A percentile compares a stretch with the other conserved stretches of the same genome.
Evolutionary conservation across 2,329 filamentous ascomycete genomes (phyloP).

Genomic region (Cytospora piceicola): DNA sequence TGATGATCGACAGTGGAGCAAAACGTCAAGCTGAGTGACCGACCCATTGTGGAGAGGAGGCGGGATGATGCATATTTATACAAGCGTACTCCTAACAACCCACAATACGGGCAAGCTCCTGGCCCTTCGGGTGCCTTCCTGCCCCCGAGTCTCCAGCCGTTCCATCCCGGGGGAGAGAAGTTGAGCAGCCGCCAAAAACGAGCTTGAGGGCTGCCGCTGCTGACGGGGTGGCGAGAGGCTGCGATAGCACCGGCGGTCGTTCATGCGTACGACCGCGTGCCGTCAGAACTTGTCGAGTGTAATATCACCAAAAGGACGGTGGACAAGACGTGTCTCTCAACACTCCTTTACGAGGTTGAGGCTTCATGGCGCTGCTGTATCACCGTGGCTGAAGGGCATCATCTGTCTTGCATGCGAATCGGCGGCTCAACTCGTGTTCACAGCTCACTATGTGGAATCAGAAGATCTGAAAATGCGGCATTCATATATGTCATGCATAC

Average conservation of each 20-base stretch:
- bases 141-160: conserved; percentile 7
- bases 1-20: conserved; percentile 19
- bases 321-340: not conserved
- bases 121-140: not conserved
- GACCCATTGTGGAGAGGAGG: conserved; percentile 16
- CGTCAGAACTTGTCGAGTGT: not conserved
- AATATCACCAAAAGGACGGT: not conserved
- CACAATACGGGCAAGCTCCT: conserved; percentile 11
- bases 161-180: not conserved
- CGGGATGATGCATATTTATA: conserved; percentile 18
- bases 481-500: not conserved
- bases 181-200: conserved; percentile 1
- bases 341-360: not conserved
- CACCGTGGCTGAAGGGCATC: not conserved
- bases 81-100: not conserved
- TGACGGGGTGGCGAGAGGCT: not conserved
- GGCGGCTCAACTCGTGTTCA: not conserved
- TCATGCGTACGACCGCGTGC: not conserved
- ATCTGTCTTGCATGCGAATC: not conserved
- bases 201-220: not conserved
- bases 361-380: not conserved
- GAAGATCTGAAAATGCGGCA: not conserved
- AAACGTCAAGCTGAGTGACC: not conserved
- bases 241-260: not conserved
- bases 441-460: not conserved